A percentile compares a stretch with the other conserved stretches of the same genome.
These are phyloP conservation scores for Hypomyces perniciosus DNA, from an alignment of 2,329 filamentous ascomycete species.

Conservation along the genomic window DNA sequence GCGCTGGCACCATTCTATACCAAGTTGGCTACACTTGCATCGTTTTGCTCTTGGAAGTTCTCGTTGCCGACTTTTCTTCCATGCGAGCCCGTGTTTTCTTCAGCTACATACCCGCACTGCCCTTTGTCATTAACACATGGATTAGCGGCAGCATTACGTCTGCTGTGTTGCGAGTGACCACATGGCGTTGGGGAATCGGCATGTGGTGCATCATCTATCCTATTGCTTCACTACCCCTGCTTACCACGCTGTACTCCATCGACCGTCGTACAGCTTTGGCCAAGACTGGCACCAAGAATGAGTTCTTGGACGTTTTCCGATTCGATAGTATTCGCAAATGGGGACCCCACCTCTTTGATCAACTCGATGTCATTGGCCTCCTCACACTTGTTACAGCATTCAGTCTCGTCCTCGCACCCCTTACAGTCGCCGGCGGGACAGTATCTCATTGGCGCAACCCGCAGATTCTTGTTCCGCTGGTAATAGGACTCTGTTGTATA, in stretches of 20 bases:
- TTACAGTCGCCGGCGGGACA: conserved; percentile 50
- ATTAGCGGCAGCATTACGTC: conserved; percentile 51
- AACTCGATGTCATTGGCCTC: conserved; percentile 48
- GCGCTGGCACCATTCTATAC: conserved; percentile 49
- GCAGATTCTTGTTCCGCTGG: conserved; percentile 45
- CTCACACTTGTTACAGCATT: conserved; percentile 39
- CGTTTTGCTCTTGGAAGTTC: conserved; percentile 53
- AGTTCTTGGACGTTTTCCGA: not conserved
- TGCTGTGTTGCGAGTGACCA: conserved; percentile 42
- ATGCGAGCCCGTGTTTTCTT: conserved; percentile 54
- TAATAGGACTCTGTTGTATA: conserved; percentile 43
- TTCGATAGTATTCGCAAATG: conserved; percentile 25
- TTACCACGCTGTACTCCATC: conserved; percentile 35
- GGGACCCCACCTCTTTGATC: conserved; percentile 44
- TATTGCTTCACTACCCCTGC: conserved; percentile 47
- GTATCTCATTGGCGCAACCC: conserved; percentile 43
- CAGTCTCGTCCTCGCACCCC: conserved; percentile 41
- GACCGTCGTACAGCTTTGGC: conserved; percentile 19
- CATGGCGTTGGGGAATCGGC: conserved; percentile 58
- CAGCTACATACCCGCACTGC: conserved; percentile 54
- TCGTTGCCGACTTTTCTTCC: conserved; percentile 56
- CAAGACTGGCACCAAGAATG: not conserved
- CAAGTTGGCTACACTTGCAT: conserved; percentile 54
- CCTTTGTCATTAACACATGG: conserved; percentile 59
- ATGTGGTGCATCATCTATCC: conserved; percentile 61